Evolutionary conservation across 1,284 basidiomycete species (phyloP).

Genomic region (Marasmius oreades): DNA sequence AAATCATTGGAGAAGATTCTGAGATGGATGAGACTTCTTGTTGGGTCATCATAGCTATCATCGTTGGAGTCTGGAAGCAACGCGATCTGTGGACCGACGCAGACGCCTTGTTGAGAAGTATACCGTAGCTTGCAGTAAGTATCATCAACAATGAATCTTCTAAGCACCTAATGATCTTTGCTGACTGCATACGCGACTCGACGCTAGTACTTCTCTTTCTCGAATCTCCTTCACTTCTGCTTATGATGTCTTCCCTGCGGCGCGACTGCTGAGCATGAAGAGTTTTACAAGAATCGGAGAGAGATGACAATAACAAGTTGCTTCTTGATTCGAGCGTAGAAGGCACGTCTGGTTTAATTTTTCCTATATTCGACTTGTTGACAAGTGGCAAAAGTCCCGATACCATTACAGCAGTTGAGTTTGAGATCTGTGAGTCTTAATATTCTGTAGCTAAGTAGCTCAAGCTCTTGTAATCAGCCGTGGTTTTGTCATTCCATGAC

Average conservation of each 20-base stretch:
- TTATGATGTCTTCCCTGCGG: constrained; percentile 57
- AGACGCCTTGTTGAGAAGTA: constrained; percentile 40
- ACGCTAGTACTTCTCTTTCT: not conserved
- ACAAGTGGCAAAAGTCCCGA: constrained; percentile 31
- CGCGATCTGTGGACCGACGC: constrained; percentile 83
- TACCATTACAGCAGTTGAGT: constrained; percentile 60
- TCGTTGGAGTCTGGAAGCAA: constrained; percentile 83
- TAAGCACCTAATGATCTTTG: not conserved
- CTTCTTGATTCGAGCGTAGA: constrained; percentile 16
- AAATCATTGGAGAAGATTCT: not conserved
- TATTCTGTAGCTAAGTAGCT: no score
- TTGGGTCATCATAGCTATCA: constrained; percentile 78
- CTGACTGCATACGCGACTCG: not conserved
- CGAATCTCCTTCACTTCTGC: constrained; percentile 45
- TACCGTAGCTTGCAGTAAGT: constrained; percentile 10
- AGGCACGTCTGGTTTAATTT: constrained; percentile 2
- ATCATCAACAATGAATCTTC: not conserved
- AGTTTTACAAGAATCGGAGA: no score
- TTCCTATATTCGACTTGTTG: not conserved
- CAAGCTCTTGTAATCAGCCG: no score
- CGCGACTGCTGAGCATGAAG: no score
- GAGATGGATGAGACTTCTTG: constrained; percentile 41
- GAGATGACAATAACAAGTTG: constrained; percentile 35
- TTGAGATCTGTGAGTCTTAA: no score
- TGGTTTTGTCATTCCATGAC: no score